Evolutionary conservation across 768 basidiomycete genomes (phyloP).

Genomic region (Dentipellis sp.): DNA sequence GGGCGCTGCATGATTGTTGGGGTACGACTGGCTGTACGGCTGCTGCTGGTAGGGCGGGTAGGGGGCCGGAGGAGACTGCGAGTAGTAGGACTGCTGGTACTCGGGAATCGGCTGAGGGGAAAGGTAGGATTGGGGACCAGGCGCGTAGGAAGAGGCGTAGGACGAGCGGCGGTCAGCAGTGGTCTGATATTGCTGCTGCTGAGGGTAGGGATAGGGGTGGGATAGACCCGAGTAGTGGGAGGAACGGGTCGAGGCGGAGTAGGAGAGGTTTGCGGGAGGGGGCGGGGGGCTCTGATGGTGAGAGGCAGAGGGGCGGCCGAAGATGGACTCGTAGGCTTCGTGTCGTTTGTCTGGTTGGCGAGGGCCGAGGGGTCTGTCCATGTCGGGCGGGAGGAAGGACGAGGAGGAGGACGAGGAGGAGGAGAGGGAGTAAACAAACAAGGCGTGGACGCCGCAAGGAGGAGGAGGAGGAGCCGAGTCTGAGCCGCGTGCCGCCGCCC

Average conservation of each 20-base stretch:
- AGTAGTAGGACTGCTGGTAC: constrained; percentile 16
- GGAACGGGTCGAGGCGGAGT: constrained; percentile 12
- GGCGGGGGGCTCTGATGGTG: constrained; percentile 34
- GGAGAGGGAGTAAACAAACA: background rate
- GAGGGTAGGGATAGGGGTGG: constrained; percentile 25
- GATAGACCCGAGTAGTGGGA: constrained; percentile 5
- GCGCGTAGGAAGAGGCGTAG: constrained; percentile 29
- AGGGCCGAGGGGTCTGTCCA: constrained; percentile 55
- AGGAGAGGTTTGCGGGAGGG: constrained; percentile 16
- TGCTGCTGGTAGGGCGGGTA: constrained; percentile 23
- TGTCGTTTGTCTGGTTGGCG: constrained; percentile 59
- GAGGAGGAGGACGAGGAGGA: background rate
- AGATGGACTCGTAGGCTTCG: constrained; percentile 82
- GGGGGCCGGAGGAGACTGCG: background rate
- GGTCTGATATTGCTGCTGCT: constrained; percentile 23
- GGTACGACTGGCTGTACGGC: constrained; percentile 14
- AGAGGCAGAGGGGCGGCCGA: constrained; percentile 59
- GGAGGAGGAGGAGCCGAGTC: background rate
- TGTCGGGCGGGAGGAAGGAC: constrained; percentile 13
- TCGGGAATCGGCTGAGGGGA: constrained; percentile 30
- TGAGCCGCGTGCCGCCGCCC: too few species aligned
- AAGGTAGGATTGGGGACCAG: constrained; percentile 17
- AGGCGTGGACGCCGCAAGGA: background rate
- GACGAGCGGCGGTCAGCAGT: constrained; percentile 40
- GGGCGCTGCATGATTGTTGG: background rate